Evolutionary conservation across 106 monocot species (phyloP).

Genomic region (Dioscorea alata): DNA sequence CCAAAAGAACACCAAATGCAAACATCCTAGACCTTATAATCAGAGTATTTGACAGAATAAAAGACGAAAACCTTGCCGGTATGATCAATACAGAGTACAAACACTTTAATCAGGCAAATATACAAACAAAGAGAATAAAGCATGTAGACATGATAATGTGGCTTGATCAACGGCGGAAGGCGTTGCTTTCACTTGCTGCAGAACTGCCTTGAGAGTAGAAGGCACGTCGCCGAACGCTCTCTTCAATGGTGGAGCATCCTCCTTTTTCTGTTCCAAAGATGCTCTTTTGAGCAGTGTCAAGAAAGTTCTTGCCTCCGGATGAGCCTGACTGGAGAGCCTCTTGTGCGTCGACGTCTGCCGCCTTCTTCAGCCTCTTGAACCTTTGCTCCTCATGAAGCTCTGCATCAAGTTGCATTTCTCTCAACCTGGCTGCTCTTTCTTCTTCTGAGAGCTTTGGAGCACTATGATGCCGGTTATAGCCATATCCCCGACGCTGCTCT

Average conservation of each 20-base stretch:
- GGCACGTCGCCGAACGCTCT: constrained; percentile 85
- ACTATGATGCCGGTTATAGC: constrained; percentile 26
- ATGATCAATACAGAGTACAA: too few relatives aligned
- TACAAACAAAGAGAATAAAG: too few relatives aligned
- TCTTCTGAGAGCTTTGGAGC: constrained; percentile 70
- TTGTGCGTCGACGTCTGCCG: constrained; percentile 57
- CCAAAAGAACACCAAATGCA: too few relatives aligned
- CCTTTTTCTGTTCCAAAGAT: constrained; percentile 80
- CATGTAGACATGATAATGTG: too few relatives aligned
- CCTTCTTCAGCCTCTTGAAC: constrained; percentile 77
- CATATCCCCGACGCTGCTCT: constrained; percentile 7
- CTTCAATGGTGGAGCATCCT: constrained; percentile 83
- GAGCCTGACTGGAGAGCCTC: constrained; percentile 39
- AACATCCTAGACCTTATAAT: too few relatives aligned
- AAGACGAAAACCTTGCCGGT: too few relatives aligned
- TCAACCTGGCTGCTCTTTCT: constrained; percentile 65
- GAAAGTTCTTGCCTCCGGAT: constrained; percentile 67
- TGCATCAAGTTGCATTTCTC: constrained; percentile 85
- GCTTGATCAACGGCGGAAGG: constrained; percentile 32
- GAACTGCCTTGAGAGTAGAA: constrained; percentile 69
- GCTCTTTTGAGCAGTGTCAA: constrained; percentile 76
- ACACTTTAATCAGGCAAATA: too few relatives aligned
- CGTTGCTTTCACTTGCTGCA: constrained; percentile 59
- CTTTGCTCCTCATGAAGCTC: constrained; percentile 95
- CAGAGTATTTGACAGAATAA: too few relatives aligned